Evolutionary conservation across 495 filamentous ascomycete species (phyloP), one percentile per base, ranked within the genome.

Genomic region (Pseudevernia furfuracea): DNA sequence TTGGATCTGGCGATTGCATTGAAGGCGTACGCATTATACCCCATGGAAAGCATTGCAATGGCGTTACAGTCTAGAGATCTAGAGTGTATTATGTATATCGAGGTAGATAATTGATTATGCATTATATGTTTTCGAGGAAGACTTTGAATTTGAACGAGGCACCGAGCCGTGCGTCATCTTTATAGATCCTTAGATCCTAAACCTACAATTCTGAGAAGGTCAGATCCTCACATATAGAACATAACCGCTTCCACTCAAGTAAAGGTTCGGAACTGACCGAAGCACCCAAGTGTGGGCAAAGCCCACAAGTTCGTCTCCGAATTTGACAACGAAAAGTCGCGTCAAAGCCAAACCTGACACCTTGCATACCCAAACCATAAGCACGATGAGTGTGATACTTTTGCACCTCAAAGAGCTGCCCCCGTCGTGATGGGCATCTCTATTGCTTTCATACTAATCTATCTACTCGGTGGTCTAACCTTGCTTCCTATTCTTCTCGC

Each of bases 401-500:
- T 44, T 34, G 39, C 32, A 43, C 41, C 25, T 58, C 21, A 32
- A 44, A 58, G 39, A 46, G 62, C 28, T 41, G 55, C 55, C 55
- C 39, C 36, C 55, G 39, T 43, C 60, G 62, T 65, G 73, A 91
- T 88, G 86, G 87, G 86, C 82, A 79, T 80, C 67, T 82, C 91
- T 80, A 79, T 82, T 65, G 77, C 77, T 65, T 86, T 95, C 70
- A 77, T 94, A 66, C 71, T 88, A 68, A 79, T 87, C 70, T 97
- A 96, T 80, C 67, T 96, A 65, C 74, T 97, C 66, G 95, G 95
- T 74, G 95, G 93, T 71, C 74, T 97, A 69, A 96, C 92, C 34
- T 92, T 98, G 68, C 70, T 97, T 62, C 95, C 94, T 48, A 77
- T 96, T 7, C 56, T 93, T 65, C 65, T 93, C 56, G 74, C 73